Base-by-base conservation (phyloP, 2,329 filamentous ascomycete genomes). In the Elsinoe ampelina region DNA sequence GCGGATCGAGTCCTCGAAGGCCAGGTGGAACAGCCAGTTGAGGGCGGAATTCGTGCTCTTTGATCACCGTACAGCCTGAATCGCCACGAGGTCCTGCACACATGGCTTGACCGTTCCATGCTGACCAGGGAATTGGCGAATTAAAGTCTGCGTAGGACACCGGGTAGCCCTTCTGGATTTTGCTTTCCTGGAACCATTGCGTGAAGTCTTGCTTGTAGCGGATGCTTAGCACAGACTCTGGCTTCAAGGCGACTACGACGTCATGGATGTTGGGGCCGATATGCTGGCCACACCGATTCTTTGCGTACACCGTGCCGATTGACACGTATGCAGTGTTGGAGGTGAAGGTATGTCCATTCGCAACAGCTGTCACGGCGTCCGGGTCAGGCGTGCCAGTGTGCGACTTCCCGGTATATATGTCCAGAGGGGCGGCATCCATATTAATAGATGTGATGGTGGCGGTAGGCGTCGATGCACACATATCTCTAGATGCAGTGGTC, bases 281-380 rank as follows among this genome's bases (percentile, higher is more conserved):
- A 0, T 59, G 62, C 4, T 51, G 51, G 3, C 58, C 61, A 57
- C 66, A 67, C 36, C 64, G 58, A 30, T 68, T 59, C 10, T 57
- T 58, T 1, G 65, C 65, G 30, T 59, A 68, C 5, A 68, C 63
- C 1, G 47, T 62, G 1, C 60, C 58, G 42, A 67, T 66, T 8
- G 63, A 64, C 22, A 68, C 65, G 48, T 68, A 68, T 5, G 66
- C 65, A 7, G 63, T 67, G 8, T 61, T 64, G 4, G 59, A 63
- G 1, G 64, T 66, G 47, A 67, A 68, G 2, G 65, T 65, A 20
- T 66, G 63, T 5, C 59, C 60, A 41, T 61, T 61, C 0, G 60
- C 57, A 2, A 62, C 57, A 13, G 59, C 61, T 1, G 59, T 64
- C 17, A 47, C 47, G 19, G 55, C 52, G 12, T 54, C 58, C 1